Base-by-base conservation (phyloP, 1,284 basidiomycete species). In the Naganishia liquefaciens region DNA sequence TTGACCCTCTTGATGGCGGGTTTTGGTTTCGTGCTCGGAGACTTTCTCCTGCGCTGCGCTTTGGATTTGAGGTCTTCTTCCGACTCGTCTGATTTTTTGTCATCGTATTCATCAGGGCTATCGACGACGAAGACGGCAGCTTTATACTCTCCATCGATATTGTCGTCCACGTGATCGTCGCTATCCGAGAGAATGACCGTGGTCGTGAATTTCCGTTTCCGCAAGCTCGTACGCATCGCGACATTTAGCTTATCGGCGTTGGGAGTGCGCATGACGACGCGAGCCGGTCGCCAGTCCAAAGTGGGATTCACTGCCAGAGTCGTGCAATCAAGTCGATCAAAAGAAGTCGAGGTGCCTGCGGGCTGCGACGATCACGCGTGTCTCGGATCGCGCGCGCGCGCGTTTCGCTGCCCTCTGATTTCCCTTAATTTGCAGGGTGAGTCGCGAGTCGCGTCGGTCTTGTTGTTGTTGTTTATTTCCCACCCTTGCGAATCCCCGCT, bases 201-300 rank as follows among this genome's bases (percentile, higher is more conserved):
- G 3, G 46, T 9, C 27, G 33, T 21, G 21, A 46, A n/a, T 60
- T 60, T 60, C 9, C 57, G 57, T 50, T 60, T 50, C 40, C 57
- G 57, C 9, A 30, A 50, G 21, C 57, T 60, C 21, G 46, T 50
- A 5, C 57, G 57, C 17, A 60, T 23, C 2, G 57, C 49, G 27
- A 46, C 57, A 19, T 60, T 60, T 10, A 60, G 57, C 11, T 40
- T 60, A 46, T 60, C 57, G 33, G 57, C 46, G 46, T 60, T 60
- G 25, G 57, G 46, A 9, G 57, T 60, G 33, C 57, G 46, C 33
- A 37, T 37, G 33, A 9, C 33, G n/a, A n/a, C n/a, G n/a, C n/a
- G n/a, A n/a, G n/a, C n/a, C n/a, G n/a, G n/a, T n/a, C n/a, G n/a
- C n/a, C n/a, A n/a, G n/a, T n/a, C n/a, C n/a, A n/a, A n/a, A n/a